Conservation (phyloP, 495 filamentous ascomycete genomes). For the Copromyces sp. region DNA sequence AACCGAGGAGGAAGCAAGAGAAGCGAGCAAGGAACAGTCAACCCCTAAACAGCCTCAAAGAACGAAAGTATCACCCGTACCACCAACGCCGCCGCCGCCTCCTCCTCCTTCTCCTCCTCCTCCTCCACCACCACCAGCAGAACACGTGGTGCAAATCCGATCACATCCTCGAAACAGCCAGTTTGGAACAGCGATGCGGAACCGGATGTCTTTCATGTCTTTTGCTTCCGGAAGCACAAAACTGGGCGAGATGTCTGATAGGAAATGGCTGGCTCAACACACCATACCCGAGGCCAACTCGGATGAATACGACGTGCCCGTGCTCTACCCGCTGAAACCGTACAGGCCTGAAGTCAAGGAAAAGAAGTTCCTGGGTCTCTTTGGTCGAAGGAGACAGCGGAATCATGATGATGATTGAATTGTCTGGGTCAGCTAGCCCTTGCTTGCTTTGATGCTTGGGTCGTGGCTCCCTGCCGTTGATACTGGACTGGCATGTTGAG, state of each 20-base stretch:
- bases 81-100: background rate
- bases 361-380: constrained; percentile 20
- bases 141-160: background rate
- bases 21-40: background rate
- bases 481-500: background rate
- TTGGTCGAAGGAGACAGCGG: constrained; percentile 10
- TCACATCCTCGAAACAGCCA: background rate
- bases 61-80: background rate
- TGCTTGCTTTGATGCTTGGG: background rate
- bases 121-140: background rate
- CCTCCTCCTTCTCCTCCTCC: background rate
- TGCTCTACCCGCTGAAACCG: constrained; percentile 22
- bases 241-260: constrained; percentile 26
- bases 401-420: background rate
- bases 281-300: constrained; percentile 3
- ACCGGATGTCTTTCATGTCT: constrained; percentile 21
- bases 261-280: constrained; percentile 15
- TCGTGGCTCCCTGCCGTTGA: background rate
- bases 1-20: background rate
- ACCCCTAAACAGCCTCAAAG: background rate
- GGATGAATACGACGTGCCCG: constrained; percentile 20
- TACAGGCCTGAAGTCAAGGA: constrained; percentile 19
- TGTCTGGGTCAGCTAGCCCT: background rate
- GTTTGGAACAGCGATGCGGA: constrained; percentile 3
- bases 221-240: constrained; percentile 26